phyloP scores from a whole-genome alignment of 176 grass and related monocot species.

The Aechmea fasciata region DNA sequence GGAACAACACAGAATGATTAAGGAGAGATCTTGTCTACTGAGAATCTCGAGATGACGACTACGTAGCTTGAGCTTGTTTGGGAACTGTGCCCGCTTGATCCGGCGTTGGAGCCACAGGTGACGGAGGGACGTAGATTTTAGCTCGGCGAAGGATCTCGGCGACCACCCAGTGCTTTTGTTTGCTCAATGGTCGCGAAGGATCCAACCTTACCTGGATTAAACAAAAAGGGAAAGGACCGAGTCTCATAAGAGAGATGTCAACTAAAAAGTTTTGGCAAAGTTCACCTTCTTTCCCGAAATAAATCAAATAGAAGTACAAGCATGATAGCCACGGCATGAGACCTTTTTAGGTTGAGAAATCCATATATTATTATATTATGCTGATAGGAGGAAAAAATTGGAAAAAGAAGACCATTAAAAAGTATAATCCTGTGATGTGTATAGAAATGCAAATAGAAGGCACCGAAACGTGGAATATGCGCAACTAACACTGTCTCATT shows the following conservation, averaged over 20 bases:
- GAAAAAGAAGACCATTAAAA: too few relatives aligned
- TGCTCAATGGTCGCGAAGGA: constrained; percentile 83
- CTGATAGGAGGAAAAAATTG: too few relatives aligned
- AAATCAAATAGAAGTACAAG: background rate
- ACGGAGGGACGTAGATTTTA: constrained; percentile 56
- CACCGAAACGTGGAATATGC: too few relatives aligned
- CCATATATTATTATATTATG: too few relatives aligned
- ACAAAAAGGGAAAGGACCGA: background rate
- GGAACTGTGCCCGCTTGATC: background rate
- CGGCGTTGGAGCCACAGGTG: constrained; percentile 23
- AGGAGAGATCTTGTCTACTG: background rate
- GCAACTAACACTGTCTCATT: too few relatives aligned
- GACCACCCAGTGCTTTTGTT: constrained; percentile 60
- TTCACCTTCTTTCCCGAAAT: background rate
- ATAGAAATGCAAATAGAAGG: too few relatives aligned
- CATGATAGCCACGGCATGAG: too few relatives aligned
- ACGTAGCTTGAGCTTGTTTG: constrained; percentile 11
- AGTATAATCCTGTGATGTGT: too few relatives aligned
- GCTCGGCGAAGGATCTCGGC: constrained; percentile 79
- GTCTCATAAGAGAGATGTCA: background rate
- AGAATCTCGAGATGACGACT: constrained; percentile 18
- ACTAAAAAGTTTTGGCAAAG: background rate
- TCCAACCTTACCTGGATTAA: constrained; percentile 61
- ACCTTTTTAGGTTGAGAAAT: too few relatives aligned
- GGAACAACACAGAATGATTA: too few relatives aligned